Base-by-base conservation (phyloP, 345 rosid genomes). In the Microcos paniculata region DNA sequence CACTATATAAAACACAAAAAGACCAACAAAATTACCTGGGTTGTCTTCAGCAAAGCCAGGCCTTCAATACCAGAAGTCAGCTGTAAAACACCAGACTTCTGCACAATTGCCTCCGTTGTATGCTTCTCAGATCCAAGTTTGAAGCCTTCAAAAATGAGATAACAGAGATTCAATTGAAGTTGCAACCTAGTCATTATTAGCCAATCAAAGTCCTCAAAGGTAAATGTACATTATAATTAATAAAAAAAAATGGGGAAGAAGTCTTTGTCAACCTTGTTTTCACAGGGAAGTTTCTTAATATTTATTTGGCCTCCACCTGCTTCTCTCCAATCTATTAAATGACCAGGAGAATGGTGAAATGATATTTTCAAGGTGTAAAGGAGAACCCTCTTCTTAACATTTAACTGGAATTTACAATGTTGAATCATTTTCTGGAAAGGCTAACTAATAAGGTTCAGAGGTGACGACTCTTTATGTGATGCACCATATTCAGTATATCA, bases 111-210 rank as follows among this genome's bases (percentile, higher is more conserved):
- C 86, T 96, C 94, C 0, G 85, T 59, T 12, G 92, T 89, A 78
- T 90, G 99, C 86, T 82, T 96, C 87, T 96, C 99, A n/a, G 91
- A 85, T 74, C 99, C 99, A 66, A 91, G 98, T 86, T 89, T 91
- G 74, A 91, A 96, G 81, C 99, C 98, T 96, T 86, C 45, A 85
- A 72, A 45, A 53, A 46, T 35, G n/a, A 77, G 4, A 31, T 14
- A 62, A 49, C 21, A 66, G 69, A 21, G 46, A 73, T 38, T 51
- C 16, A 13, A 46, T 26, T 15, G n/a, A 48, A 80, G 46, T 31
- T 51, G 14, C 23, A 13, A 52, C 11, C 28, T 8, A 45, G 24
- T 19, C 35, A 42, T 19, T 75, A 49, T 42, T 72, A 42, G 30
- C 53, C 18, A 58, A 15, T 16, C 24, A 46, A 65, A 42, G 24